Percentiles rank a stretch among this genome's conserved stretches.
These are phyloP conservation scores for Leccinum variabile DNA, from an alignment of 1,284 basidiomycete genomes.

Conservation along the genomic window DNA sequence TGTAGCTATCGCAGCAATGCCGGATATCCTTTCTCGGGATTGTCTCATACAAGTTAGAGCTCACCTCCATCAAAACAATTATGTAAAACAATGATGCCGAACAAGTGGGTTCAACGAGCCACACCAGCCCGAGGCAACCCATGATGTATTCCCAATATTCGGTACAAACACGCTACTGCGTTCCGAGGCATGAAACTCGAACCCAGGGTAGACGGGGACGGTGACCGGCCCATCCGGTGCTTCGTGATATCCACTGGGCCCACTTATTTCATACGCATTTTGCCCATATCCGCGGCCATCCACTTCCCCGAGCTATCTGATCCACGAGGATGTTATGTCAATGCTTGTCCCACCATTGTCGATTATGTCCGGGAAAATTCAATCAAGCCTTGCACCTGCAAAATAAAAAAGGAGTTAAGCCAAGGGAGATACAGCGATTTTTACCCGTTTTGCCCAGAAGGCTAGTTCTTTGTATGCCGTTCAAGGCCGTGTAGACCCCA, in stretches of 20 bases:
- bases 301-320: constrained; percentile 27
- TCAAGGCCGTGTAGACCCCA: constrained; percentile 24
- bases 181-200: constrained; percentile 25
- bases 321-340: constrained; percentile 31
- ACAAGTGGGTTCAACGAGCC: constrained; percentile 15
- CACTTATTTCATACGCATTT: constrained; percentile 15
- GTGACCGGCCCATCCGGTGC: constrained; percentile 11
- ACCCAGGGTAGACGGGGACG: constrained; percentile 21
- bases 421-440: constrained; percentile 21
- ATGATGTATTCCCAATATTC: constrained; percentile 11
- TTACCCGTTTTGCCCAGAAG: constrained; percentile 9
- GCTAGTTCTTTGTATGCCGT: constrained; percentile 8
- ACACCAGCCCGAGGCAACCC: constrained; percentile 29
- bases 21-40: constrained; percentile 10
- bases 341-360: constrained; percentile 18
- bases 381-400: constrained; percentile 24
- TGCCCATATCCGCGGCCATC: constrained; percentile 30
- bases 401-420: constrained; percentile 13
- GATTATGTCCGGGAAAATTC: constrained; percentile 26
- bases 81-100: constrained; percentile 20
- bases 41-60: constrained; percentile 13
- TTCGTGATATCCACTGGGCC: constrained; percentile 26
- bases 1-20: constrained; percentile 13
- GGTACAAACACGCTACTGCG: constrained; percentile 13
- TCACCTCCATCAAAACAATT: constrained; percentile 11